Conservation (phyloP, 1,139 yeast genomes). For the Scheffersomyces lignicola region DNA sequence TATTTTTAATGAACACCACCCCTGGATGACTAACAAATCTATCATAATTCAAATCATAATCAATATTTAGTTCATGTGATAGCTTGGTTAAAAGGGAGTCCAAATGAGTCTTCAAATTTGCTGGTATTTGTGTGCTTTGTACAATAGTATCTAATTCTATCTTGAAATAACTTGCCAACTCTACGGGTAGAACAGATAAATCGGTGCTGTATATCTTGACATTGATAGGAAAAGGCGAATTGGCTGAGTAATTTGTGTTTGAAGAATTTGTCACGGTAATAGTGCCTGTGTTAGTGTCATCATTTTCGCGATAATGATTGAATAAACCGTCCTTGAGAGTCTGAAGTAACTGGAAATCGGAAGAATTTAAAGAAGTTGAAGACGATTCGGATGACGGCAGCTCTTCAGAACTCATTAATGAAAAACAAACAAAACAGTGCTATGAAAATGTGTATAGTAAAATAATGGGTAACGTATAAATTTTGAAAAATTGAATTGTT, state of each 20-base stretch:
- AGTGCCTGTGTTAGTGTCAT: too few species aligned
- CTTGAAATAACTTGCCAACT: conserved; percentile 6
- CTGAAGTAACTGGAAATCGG: conserved; percentile 9
- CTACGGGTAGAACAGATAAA: conserved; percentile 5
- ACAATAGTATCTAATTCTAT: conserved; percentile 9
- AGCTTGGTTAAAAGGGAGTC: conserved; percentile 13
- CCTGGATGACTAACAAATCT: conserved; percentile 65
- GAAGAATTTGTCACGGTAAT: too few species aligned
- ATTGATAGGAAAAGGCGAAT: conserved; percentile 13
- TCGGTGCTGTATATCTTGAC: conserved; percentile 7
- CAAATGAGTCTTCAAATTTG: conserved; percentile 9
- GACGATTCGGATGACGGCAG: neutral
- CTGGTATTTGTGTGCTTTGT: conserved; percentile 7
- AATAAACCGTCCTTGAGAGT: conserved; percentile 11
- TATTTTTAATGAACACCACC: conserved; percentile 56
- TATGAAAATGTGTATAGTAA: neutral
- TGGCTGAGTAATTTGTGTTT: conserved; percentile 6
- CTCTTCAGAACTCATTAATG: neutral
- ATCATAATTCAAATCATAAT: conserved; percentile 25
- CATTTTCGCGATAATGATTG: conserved; percentile 7
- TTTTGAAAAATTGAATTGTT: neutral
- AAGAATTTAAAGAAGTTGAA: neutral
- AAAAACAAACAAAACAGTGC: neutral
- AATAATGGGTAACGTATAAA: neutral
- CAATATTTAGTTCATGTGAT: conserved; percentile 8